A percentile compares a stretch with the other conserved stretches of the same genome.
phyloP scores from a whole-genome alignment of 805 yeast genomes.

The Ogataea methylovora region DNA sequence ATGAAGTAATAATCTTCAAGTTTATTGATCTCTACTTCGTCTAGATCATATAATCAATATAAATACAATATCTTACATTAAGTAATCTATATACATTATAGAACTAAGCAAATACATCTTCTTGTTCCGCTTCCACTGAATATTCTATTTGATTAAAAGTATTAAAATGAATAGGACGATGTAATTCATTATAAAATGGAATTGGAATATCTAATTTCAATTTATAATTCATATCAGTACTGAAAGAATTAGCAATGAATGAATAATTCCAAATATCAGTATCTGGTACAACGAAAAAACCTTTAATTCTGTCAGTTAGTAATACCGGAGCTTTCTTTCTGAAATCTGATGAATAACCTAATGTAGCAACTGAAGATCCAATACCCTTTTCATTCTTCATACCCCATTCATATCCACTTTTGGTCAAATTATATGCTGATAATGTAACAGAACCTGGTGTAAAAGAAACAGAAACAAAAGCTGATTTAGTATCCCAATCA shows the following conservation, averaged over 20 bases:
- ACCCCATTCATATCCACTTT: conserved; percentile 80
- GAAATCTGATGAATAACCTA: conserved; percentile 57
- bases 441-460: conserved; percentile 82
- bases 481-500: conserved; percentile 35
- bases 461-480: conserved; percentile 61
- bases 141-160: conserved; percentile 60
- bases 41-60: no score
- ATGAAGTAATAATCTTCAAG: no score
- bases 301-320: conserved; percentile 67
- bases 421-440: conserved; percentile 52
- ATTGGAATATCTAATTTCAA: conserved; percentile 74
- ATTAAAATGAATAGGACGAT: conserved; percentile 83
- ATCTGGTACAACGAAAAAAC: conserved; percentile 81
- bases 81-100: background rate
- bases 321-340: conserved; percentile 61
- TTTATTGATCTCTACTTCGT: no score
- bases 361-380: conserved; percentile 55
- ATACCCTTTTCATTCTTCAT: conserved; percentile 45
- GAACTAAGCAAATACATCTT: conserved; percentile 48
- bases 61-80: no score
- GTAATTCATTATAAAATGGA: conserved; percentile 76
- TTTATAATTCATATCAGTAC: conserved; percentile 46
- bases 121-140: conserved; percentile 57
- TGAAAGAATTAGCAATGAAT: conserved; percentile 83
- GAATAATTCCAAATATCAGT: conserved; percentile 86